phyloP scores from a whole-genome alignment of 2,329 filamentous ascomycete species.

The Fusarium buxicola region DNA sequence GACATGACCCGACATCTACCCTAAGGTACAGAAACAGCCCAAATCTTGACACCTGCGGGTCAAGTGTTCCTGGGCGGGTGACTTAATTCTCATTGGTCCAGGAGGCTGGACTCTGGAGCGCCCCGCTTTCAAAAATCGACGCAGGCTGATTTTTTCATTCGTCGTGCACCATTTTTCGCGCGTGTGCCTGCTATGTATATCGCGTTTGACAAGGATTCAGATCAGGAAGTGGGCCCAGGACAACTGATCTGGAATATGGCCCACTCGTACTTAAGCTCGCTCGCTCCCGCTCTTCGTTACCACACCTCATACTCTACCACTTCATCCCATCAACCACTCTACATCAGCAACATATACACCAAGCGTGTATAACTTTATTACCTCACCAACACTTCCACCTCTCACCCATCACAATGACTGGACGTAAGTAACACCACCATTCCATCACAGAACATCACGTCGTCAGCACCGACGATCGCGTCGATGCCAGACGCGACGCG shows the following conservation, averaged over 20 bases:
- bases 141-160: conserved; percentile 36
- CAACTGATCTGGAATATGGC: conserved; percentile 54
- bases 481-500: conserved; percentile 2
- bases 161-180: conserved; percentile 31
- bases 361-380: conserved; percentile 28
- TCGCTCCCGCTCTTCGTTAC: conserved; percentile 43
- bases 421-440: conserved; percentile 68
- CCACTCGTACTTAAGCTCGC: conserved; percentile 55
- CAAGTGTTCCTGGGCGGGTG: background rate
- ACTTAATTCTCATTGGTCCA: conserved; percentile 6
- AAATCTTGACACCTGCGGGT: background rate
- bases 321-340: conserved; percentile 29
- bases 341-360: conserved; percentile 22
- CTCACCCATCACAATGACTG: conserved; percentile 69
- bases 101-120: background rate
- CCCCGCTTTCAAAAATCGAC: conserved; percentile 32
- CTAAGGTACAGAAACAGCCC: conserved; percentile 2
- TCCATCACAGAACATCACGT: background rate
- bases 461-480: background rate
- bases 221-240: conserved; percentile 35
- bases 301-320: conserved; percentile 24
- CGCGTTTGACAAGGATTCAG: conserved; percentile 38
- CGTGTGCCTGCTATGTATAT: conserved; percentile 33
- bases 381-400: conserved; percentile 24
- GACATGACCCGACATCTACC: conserved; percentile 9